Evolutionary conservation across 495 filamentous ascomycete species (phyloP), one percentile per base, ranked within the genome.

Genomic region (Glutinoglossum americanum): DNA sequence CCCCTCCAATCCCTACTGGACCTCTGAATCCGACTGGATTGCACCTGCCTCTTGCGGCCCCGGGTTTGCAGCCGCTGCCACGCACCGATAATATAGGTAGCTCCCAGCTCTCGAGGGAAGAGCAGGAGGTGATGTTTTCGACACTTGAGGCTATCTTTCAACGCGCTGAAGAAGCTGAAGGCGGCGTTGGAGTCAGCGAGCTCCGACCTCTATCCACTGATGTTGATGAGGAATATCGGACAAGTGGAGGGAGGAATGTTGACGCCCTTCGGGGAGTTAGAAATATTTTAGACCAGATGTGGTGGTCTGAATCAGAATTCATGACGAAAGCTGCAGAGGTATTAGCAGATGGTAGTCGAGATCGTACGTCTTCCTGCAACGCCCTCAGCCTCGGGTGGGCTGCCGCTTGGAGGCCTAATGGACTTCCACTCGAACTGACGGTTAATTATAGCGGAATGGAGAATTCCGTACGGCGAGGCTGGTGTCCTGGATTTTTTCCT

Each of bases 401-500:
- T 39, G 3, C 53, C 17, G 11, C 19, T 60, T 28, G 41, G 41
- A 45, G 27, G 41, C 53, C 60, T 68, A 30, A 67, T 61, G 55
- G n/a, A 26, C 26, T 17, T 13, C 11, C 48, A n/a, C 37, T 55
- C 23, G 53, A 33, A 57, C 59, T 64, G 55, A 65, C 44, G 1
- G 25, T 45, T 54, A 19, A 37, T 41, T 32, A 28, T 25, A 61
- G 30, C 23, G 27, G 32, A 70, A 51, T 85, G 82, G 80, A 73
- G 85, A 61, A 61, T 70, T 30, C 75, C 80, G 0, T 70, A 84
- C 49, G 84, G 85, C 3, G 77, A 81, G 25, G 77, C 82, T 10
- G 84, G 83, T 0, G 68, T 89, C 19, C 65, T 90, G 25, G 71
- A 73, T 3, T 82, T 86, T 59, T 84, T 85, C 61, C 70, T 87